Conservation (phyloP, 2,329 filamentous ascomycete species). For the Colletotrichum falcatum region DNA sequence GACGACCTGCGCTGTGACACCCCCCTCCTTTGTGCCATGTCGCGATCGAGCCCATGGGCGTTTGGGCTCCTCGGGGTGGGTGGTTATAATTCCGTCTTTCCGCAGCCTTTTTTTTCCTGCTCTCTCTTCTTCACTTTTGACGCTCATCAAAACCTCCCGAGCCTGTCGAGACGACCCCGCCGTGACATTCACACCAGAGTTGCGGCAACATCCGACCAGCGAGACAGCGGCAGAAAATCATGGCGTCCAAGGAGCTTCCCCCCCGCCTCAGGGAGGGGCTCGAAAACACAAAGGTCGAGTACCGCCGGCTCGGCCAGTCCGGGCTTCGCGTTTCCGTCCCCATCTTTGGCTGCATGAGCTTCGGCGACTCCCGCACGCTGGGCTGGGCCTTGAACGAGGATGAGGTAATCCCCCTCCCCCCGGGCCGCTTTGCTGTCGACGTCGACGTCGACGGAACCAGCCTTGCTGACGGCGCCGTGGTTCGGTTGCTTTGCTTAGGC, state of each 20-base stretch:
- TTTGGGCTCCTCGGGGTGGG: background rate
- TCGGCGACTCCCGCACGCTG: constrained; percentile 64
- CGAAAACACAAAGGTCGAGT: constrained; percentile 57
- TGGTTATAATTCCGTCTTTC: background rate
- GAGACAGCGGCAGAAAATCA: constrained; percentile 1
- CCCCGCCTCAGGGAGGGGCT: constrained; percentile 44
- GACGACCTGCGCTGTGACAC: constrained; percentile 31
- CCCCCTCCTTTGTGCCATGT: constrained; percentile 20
- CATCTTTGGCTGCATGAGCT: constrained; percentile 74
- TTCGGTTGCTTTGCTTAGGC: constrained; percentile 54
- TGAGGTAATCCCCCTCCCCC: constrained; percentile 45
- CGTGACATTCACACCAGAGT: background rate
- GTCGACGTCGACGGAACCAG: background rate
- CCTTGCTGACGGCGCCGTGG: background rate
- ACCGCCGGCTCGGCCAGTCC: constrained; percentile 67
- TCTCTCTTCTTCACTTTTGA: too few relatives aligned
- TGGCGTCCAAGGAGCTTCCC: constrained; percentile 34
- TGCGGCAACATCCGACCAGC: background rate
- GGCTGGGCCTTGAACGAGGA: constrained; percentile 70
- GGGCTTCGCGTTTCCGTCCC: constrained; percentile 73
- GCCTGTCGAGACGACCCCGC: background rate
- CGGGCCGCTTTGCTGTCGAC: background rate
- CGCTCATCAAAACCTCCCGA: too few relatives aligned
- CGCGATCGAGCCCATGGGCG: constrained; percentile 35
- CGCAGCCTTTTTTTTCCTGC: background rate